Base-by-base conservation (phyloP, 441 rosid species). In the Macaranga tanarius region DNA sequence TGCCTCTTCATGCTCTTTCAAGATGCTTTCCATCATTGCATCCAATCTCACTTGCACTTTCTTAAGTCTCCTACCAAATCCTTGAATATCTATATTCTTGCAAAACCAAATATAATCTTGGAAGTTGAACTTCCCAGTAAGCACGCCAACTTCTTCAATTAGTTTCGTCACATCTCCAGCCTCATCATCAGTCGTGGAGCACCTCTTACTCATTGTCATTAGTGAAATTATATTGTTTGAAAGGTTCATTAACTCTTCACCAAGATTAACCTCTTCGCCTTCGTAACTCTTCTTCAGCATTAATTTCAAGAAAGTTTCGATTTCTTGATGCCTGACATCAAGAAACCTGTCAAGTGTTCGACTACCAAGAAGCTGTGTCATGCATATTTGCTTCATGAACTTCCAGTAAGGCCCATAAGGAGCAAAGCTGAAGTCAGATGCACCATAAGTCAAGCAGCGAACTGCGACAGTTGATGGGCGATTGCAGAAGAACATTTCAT, bases 391-490 rank as follows among this genome's bases (percentile, higher is more conserved):
- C 80, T 85, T 87, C 81, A 83, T 74, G 82, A 87, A 87, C 80
- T 79, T 82, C 90, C 90, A 87, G 72, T 85, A 83, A 45, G 81
- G 80, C 16, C 88, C 87, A 7, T 83, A 80, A 5, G 84, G 81
- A 38, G 86, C 77, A 28, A 86, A 86, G 19, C 82, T 34, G 74
- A 86, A 82, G 66, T 70, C 82, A 4, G 78, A 28, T 3, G 83
- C 79, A 38, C 88, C 86, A 26, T 84, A 84, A 5, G 88, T 81
- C 31, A 81, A 81, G 75, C 67, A 81, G 47, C 82, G 81, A 3
- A 77, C 82, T 0, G 76, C 81, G 4, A 77, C 73, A 2, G 47
- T 57, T 19, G 65, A n/a, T 0, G 88, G 86, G 12, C 88, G 80
- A 65, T 62, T 73, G 11, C 60, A 54, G 75, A 86, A 81, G 59